Evolutionary conservation across 768 basidiomycete genomes (phyloP), one percentile per base, ranked within the genome.

Genomic region (Hysterangium stoloniferum): DNA sequence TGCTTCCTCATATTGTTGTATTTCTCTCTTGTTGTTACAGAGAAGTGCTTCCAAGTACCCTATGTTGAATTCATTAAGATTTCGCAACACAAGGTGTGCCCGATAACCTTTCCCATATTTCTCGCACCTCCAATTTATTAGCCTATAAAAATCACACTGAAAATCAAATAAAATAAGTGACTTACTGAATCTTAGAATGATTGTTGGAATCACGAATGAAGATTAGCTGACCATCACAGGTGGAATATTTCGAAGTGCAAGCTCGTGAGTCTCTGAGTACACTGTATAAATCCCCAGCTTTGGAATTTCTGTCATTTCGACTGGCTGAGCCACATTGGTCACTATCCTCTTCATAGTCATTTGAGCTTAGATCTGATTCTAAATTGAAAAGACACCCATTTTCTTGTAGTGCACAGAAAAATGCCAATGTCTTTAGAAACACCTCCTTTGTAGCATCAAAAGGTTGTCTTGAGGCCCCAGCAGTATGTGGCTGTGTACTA

Each of bases 1-100:
- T 31, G 38, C 17, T 6, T 38, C 28, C 29, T 60, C 46, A 22
- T 53, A 42, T 0, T 13, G 13, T 2, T 37, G 20, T 38, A 57
- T 57, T 31, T 27, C 28, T 1, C 3, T 8, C 4, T 34, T 32
- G 6, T 59, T 20, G 11, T 24, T 24, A 5, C 27, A 17, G 20
- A 65, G 50, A 1, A 65, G 33, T 4, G 62, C 63, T 15, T 28
- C 28, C 0, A 65, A 51, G 34, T 65, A 65, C 1, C 20, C 13
- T 11, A 54, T 52, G 38, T 61, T 44, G 42, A 58, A 59, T 13
- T 59, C 58, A 13, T 62, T 48, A 4, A 65, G 46, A 22, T 58
- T 64, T 2, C 53, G 27, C 2, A 64, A 38, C 12, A 60, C 51
- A 19, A 65, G 48, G 33, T 63, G 64, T 3, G 48, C 33, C 1